Base-by-base conservation (phyloP, 2,329 filamentous ascomycete genomes). In the Talaromyces islandicus region DNA sequence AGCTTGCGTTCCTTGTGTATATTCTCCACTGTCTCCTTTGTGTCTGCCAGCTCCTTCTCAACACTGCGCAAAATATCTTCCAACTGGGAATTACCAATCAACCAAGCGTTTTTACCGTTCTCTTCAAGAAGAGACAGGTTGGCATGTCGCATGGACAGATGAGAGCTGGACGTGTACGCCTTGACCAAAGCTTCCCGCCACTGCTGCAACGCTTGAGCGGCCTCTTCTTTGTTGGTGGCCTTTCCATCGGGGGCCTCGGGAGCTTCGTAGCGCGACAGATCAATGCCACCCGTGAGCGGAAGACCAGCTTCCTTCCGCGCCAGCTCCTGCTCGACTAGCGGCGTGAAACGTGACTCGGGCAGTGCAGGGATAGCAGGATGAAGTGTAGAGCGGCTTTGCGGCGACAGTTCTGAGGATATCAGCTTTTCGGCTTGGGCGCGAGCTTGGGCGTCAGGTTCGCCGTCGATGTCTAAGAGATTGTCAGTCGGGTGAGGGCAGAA, bases 101-200 rank as follows among this genome's bases (percentile, higher is more conserved):
- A 81, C 93, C 94, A 97, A 10, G 91, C 88, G 73, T 96, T 96
- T 77, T 91, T 91, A 66, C 93, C 94, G 74, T 88, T 88, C 56
- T 82, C 82, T 68, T 94, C 90, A 21, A 96, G 83, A n/a, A 96
- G 81, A 1, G 81, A 78, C 19, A 96, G 84, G 74, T 88, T 85
- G 50, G 82, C 80, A 56, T 82, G 74, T 27, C 85, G 78, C 56
- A 77, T 77, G 2, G 79, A 74, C 24, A 89, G 76, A 70, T 88
- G 87, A 4, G 82, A 80, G 46, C 80, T 81, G 56, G 81, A 81
- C 0, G 80, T 80, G 70, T 87, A 86, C 24, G 85, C 84, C 64
- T 79, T 78, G 56, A 78, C 77, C 54, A 87, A 71, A 1, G 80
- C 78, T 41, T 76, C 67, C 56, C 75, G 77, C 83, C 83, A 85